Evolutionary conservation across 148 eudicot species (phyloP), one percentile per base, ranked within the genome.

Genomic region (Fagopyrum esculentum): DNA sequence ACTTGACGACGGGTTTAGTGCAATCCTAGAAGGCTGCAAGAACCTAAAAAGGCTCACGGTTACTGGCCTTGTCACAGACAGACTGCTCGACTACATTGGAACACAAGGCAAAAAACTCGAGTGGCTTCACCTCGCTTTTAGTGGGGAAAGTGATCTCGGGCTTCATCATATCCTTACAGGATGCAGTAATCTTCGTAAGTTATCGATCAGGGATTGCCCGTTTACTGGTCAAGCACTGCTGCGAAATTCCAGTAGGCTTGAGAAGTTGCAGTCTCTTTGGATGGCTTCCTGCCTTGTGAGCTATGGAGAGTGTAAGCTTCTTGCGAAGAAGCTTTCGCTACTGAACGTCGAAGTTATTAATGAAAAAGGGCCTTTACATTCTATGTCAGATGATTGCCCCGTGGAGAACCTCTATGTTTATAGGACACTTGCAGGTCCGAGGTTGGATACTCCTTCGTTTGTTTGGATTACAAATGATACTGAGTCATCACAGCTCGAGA

Each of bases 201-300:
- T 94, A 17, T 97, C 88, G 86, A 90, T 94, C 30, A 82, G 98
- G 86, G 98, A 94, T 80, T 90, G 96, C 74, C 97, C 98, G 1
- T 94, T 94, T 73, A 90, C 96, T 15, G 97, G 88, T 69, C 85
- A 82, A 78, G 97, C 97, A 47, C 83, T 94, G 13, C 70, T 90
- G 84, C 85, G 81, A 44, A 90, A 94, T 73, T 93, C 93, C 57
- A 82, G 83, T 8, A 94, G 91, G 89, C 79, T 91, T 81, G 93
- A 89, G 93, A 89, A 91, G 86, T 89, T 94, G 97, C 97, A 96
- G 88, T 94, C 97, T 93, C 98, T 94, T 94, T 91, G 97, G 98
- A 94, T 94, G 97, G 91, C 97, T 71, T 83, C 95, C 57, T 94
- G 97, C 85, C 85, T 73, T 0, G 92, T 94, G 60, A 94, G 90